Evolutionary conservation across 2,329 filamentous ascomycete genomes (phyloP), one percentile per base, ranked within the genome.

Genomic region (Colletotrichum spaethianum): DNA sequence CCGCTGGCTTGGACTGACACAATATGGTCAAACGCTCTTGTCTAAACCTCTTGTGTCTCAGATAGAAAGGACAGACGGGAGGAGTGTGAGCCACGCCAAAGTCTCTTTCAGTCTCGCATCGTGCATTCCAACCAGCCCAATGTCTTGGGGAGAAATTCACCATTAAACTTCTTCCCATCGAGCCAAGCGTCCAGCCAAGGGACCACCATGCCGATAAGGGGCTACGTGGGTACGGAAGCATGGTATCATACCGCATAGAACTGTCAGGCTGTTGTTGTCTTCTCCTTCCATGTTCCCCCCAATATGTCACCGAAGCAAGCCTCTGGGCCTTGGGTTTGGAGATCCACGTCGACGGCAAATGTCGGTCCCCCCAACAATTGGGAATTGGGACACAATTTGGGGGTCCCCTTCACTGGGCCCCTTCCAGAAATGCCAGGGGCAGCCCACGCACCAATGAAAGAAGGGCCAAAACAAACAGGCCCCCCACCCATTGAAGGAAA

Each of bases 351-450:
- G 50, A 67, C 55, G 59, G 69, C 60, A 63, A 62, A 63, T 72
- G 59, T 60, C 57, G 48, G 40, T 71, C 33, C 69, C 68, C 69
- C 69, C 69, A 72, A 72, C 69, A 72, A 72, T 72, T 72, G 69
- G 59, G 69, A 72, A 40, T 63, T 69, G 65, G 52, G 38, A 67
- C 63, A 55, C 33, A 50, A 52, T 60, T 69, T 72, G 65, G 69
- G 65, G 69, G 65, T 60, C 65, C 42, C 65, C 68, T 72, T 72
- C 69, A 36, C 57, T 69, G 65, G 65, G 64, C 46, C 69, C 59
- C 65, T 72, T 69, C 65, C 44, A 72, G 65, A 69, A 71, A 72
- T 72, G 69, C 69, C 65, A 72, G 69, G 69, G 69, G 65, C 63
- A 31, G 16, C 16, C 14, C 26, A 20, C 20, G 23, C 28, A 53